phyloP scores from a whole-genome alignment of 306 rosid genomes.

The Dalbergia oliveri region DNA sequence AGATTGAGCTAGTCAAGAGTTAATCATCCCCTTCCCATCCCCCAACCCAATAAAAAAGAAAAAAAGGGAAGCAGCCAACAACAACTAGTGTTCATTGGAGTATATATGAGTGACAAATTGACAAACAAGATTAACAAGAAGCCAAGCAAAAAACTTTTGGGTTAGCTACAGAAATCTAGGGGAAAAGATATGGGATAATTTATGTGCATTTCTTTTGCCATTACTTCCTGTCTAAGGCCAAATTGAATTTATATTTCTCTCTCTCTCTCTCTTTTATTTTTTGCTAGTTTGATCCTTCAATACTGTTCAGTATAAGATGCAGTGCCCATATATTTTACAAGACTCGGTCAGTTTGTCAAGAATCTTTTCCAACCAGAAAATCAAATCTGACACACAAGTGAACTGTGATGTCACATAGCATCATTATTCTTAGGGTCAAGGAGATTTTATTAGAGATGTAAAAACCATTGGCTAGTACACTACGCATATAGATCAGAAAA shows the following conservation, averaged over 20 bases:
- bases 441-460: slow-evolving; percentile 7
- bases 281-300: neutral
- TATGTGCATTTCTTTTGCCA: neutral
- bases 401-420: neutral
- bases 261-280: neutral
- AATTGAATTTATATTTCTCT: neutral
- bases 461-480: slow-evolving; percentile 22
- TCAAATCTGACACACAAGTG: neutral
- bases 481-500: slow-evolving; percentile 36
- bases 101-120: neutral
- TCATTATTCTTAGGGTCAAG: slow-evolving; percentile 10
- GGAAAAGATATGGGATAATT: neutral
- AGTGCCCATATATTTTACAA: neutral
- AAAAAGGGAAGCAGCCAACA: too few species aligned
- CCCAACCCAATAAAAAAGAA: too few species aligned
- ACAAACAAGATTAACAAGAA: slow-evolving; percentile 19
- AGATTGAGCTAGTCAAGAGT: too few species aligned
- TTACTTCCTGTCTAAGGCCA: neutral
- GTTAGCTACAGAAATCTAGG: neutral
- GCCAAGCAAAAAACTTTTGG: neutral
- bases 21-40: too few species aligned
- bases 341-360: neutral
- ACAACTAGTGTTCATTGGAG: neutral
- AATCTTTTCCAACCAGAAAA: slow-evolving; percentile 30
- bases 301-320: neutral